Conservation (phyloP, 2,329 filamentous ascomycete species). For the Colletotrichum gigasporum region DNA sequence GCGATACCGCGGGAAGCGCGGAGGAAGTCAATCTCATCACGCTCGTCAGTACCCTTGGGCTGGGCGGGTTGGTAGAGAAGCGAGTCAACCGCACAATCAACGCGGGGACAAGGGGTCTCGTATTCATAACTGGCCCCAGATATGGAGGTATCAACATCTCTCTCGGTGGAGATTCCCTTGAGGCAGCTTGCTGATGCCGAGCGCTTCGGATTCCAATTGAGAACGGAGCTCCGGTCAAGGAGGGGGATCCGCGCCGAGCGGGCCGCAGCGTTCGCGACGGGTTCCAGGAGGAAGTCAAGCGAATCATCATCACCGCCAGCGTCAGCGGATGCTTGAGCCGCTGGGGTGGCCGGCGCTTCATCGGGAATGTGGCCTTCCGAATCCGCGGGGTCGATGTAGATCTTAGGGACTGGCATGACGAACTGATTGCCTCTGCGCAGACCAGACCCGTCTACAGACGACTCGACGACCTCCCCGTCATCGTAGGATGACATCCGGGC, state of each 20-base stretch:
- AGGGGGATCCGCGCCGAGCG: background rate
- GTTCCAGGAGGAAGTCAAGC: conserved; percentile 1
- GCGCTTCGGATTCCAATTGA: background rate
- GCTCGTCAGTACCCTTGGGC: background rate
- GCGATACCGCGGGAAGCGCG: background rate
- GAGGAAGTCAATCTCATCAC: too few relatives aligned
- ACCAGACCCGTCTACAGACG: too few relatives aligned
- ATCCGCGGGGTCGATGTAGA: background rate
- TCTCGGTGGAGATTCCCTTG: background rate
- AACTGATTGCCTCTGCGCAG: too few relatives aligned
- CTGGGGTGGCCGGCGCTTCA: background rate
- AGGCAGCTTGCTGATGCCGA: background rate
- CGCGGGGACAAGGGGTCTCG: background rate
- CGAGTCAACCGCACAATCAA: background rate
- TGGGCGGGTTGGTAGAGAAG: background rate
- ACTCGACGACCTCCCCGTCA: too few relatives aligned
- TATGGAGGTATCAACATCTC: background rate
- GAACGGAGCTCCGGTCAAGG: background rate
- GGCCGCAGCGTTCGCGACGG: background rate
- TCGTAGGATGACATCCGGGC: too few relatives aligned
- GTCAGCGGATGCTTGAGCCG: background rate
- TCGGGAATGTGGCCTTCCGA: background rate
- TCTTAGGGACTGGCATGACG: too few relatives aligned
- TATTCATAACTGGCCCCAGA: too few relatives aligned
- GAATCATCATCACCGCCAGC: background rate